Conservation (phyloP, 495 filamentous ascomycete species). For the Lineolata rhizophorae region DNA sequence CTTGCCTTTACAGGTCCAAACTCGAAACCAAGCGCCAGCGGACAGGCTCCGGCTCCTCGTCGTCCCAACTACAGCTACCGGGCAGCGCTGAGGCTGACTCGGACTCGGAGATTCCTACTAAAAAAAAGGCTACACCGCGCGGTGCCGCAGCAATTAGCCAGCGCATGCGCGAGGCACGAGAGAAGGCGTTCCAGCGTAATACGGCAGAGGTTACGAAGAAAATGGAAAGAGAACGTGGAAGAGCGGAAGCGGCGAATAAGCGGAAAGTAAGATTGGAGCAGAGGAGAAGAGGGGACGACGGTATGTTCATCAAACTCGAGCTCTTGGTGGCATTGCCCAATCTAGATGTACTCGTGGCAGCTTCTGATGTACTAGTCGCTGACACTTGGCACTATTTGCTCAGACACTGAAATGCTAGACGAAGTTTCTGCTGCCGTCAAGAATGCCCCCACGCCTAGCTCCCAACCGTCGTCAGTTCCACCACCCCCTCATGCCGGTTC, state of each 20-base stretch:
- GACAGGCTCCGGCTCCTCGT: slow-evolving; percentile 45
- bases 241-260: slow-evolving; percentile 49
- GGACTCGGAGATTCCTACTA: slow-evolving; percentile 47
- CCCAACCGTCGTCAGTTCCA: too few species aligned
- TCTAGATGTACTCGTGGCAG: too few species aligned
- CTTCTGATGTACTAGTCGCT: too few species aligned
- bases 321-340: too few species aligned
- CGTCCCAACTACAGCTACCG: slow-evolving; percentile 24
- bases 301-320: too few species aligned
- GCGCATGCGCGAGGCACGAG: slow-evolving; percentile 49
- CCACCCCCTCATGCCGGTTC: slow-evolving; percentile 4
- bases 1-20: slow-evolving; percentile 23
- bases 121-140: slow-evolving; percentile 30
- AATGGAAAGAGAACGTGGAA: slow-evolving; percentile 45
- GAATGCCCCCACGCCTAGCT: too few species aligned
- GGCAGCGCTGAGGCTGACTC: slow-evolving; percentile 34
- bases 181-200: slow-evolving; percentile 44
- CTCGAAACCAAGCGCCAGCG: slow-evolving; percentile 44
- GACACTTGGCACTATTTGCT: too few species aligned
- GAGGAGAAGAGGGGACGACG: slow-evolving; percentile 46
- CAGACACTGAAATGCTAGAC: too few species aligned
- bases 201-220: slow-evolving; percentile 54
- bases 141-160: slow-evolving; percentile 41
- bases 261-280: slow-evolving; percentile 54
- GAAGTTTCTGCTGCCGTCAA: too few species aligned